Conservation (phyloP, 768 basidiomycete genomes). For the Botryobasidium botryosum region DNA sequence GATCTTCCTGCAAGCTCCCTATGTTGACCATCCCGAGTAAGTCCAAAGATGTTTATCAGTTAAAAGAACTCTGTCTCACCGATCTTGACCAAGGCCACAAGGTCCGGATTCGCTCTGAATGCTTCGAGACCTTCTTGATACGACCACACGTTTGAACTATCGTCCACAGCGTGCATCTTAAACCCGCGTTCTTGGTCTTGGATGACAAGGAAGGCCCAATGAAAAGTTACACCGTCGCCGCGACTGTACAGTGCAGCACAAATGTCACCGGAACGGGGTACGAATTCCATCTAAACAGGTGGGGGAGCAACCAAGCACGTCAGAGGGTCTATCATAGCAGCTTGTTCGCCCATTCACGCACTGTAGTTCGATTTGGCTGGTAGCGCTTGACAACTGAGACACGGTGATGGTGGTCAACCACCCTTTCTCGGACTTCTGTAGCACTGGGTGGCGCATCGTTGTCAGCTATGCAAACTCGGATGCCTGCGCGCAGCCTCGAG, state of each 20-base stretch:
- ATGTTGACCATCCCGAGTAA: not conserved
- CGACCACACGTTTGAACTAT: not conserved
- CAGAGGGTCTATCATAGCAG: not conserved
- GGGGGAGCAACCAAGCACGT: too few relatives aligned
- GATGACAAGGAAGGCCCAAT: not conserved
- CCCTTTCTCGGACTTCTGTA: too few relatives aligned
- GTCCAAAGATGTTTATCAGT: not conserved
- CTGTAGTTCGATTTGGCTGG: too few relatives aligned
- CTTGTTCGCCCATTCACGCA: too few relatives aligned
- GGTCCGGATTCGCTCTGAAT: not conserved
- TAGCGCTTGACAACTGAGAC: too few relatives aligned
- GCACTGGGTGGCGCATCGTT: too few relatives aligned
- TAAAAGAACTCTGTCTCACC: not conserved
- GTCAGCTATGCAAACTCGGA: too few relatives aligned
- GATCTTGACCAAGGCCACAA: not conserved
- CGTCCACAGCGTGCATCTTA: not conserved
- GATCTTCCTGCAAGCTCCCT: not conserved
- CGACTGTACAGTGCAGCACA: conserved; percentile 1
- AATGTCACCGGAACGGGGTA: not conserved
- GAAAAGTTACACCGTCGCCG: not conserved
- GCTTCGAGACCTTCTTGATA: not conserved
- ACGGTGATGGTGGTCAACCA: too few relatives aligned
- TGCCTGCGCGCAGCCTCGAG: too few relatives aligned
- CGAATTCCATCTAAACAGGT: too few relatives aligned
- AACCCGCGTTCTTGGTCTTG: not conserved